Base-by-base conservation (phyloP, 371 early-diverging fungal genomes). In the Rhizopus arrhizus region DNA sequence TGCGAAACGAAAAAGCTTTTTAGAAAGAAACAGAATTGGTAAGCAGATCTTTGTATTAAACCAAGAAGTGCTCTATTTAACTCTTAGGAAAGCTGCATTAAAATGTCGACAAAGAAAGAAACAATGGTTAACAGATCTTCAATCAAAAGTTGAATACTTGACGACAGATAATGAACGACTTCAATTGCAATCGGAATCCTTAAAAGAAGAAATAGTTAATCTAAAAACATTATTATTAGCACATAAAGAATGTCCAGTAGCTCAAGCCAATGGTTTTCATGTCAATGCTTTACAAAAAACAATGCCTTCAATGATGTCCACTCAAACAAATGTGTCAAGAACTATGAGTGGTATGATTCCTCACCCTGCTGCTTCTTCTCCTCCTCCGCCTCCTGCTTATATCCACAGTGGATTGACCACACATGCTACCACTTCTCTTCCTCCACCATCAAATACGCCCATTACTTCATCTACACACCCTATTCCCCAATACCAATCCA, bases 41-140 rank as follows among this genome's bases (percentile, higher is more conserved):
- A 80, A 67, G 35, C 15, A 22, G 22, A 22, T 22, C 0, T 22
- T 22, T 22, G 22, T 22, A 22, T 22, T 22, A 22, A 22, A 2
- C 22, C 22, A 22, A 22, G 22, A 22, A 22, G 22, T 22, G 22
- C 22, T 22, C 22, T 22, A 22, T 22, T 22, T 22, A 22, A 22
- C 22, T 22, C 22, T 36, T 48, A 6, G 7, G 8, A 8, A 74
- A 73, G 95, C 95, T n/a, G 95, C 95, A 2, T 82, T 91, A 5
- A 93, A 93, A 63, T 94, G 95, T 68, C 87, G 95, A 34, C 93
- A 91, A 72, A 91, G 93, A 69, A 94, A 94, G 75, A 93, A 93
- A 70, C 88, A 91, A 65, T 91, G 91, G 88, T 75, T 93, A 32
- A 81, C 83, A 48, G 85, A 88, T 32, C 80, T 94, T 50, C 92